A percentile compares a stretch with the other conserved stretches of the same genome.
Evolutionary conservation across 1,284 basidiomycete species (phyloP).

Genomic region (Cerrena zonata): DNA sequence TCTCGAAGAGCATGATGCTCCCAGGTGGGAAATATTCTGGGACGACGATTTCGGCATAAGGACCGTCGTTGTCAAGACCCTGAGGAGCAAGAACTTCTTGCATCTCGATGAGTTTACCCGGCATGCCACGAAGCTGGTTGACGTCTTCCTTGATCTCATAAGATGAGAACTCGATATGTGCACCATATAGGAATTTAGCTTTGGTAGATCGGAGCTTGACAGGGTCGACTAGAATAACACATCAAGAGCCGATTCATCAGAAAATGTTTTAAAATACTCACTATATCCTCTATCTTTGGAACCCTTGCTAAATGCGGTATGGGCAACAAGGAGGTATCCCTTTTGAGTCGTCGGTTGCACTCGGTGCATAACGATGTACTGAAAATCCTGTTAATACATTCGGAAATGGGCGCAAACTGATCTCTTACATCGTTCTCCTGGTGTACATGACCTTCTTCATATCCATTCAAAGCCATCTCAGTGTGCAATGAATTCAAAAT

Average conservation of each 20-base stretch:
- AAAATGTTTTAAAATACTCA: slow-evolving; percentile 30
- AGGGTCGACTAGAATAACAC: slow-evolving; percentile 56
- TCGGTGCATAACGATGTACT: slow-evolving; percentile 90
- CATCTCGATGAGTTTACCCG: slow-evolving; percentile 66
- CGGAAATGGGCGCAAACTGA: not conserved
- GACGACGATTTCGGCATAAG: slow-evolving; percentile 72
- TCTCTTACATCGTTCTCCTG: slow-evolving; percentile 84
- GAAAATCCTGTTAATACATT: slow-evolving; percentile 1
- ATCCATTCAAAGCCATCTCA: slow-evolving; percentile 82
- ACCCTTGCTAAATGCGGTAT: slow-evolving; percentile 81
- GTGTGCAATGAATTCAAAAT: slow-evolving; percentile 81
- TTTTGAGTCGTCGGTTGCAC: slow-evolving; percentile 87
- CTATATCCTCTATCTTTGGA: slow-evolving; percentile 74
- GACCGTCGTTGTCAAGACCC: slow-evolving; percentile 60
- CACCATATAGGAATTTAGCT: slow-evolving; percentile 77
- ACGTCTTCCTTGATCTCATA: slow-evolving; percentile 55
- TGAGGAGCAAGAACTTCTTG: slow-evolving; percentile 46
- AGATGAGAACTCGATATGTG: slow-evolving; percentile 62
- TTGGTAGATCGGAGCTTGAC: slow-evolving; percentile 77
- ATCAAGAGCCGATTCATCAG: not conserved
- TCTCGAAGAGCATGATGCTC: slow-evolving; percentile 85
- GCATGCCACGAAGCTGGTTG: slow-evolving; percentile 65
- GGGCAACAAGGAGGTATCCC: slow-evolving; percentile 85
- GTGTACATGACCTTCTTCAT: slow-evolving; percentile 87
- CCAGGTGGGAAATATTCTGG: slow-evolving; percentile 88